A percentile compares a stretch with the other conserved stretches of the same genome.
phyloP scores from a whole-genome alignment of 352 stramenopile genomes.

The Phytopythium helicoides region DNA sequence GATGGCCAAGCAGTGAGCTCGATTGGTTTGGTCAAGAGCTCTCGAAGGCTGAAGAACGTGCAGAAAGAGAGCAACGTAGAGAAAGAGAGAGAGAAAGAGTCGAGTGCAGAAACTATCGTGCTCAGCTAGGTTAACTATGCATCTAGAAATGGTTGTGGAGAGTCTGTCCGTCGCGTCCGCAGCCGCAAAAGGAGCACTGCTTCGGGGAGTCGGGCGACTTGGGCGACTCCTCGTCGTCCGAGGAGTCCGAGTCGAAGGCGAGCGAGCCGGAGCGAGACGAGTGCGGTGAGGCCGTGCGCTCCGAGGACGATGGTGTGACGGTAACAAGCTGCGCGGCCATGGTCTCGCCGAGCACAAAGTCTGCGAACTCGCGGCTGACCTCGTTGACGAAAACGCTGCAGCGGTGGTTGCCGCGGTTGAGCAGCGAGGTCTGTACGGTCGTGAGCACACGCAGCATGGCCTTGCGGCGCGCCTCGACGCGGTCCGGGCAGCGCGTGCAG shows the following conservation, averaged over 20 bases:
- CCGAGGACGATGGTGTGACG: slow-evolving; percentile 20
- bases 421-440: slow-evolving; percentile 28
- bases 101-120: too few species aligned
- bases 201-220: slow-evolving; percentile 7
- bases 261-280: slow-evolving; percentile 17
- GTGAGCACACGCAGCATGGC: slow-evolving; percentile 29
- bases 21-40: too few species aligned
- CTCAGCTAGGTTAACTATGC: too few species aligned
- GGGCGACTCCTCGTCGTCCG: slow-evolving; percentile 22
- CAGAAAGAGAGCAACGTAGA: too few species aligned
- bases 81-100: too few species aligned
- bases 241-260: slow-evolving; percentile 17
- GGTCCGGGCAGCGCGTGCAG: slow-evolving; percentile 19
- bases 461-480: slow-evolving; percentile 23
- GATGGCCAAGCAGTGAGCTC: too few species aligned
- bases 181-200: slow-evolving; percentile 6
- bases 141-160: too few species aligned
- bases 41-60: too few species aligned
- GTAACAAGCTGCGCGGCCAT: slow-evolving; percentile 6
- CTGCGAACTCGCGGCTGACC: slow-evolving; percentile 23
- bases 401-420: slow-evolving; percentile 33
- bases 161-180: not conserved
- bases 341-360: slow-evolving; percentile 19
- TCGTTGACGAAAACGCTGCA: slow-evolving; percentile 26
- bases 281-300: slow-evolving; percentile 15